These are phyloP conservation scores for Mycena alexandri DNA, from an alignment of 768 basidiomycete genomes.

Conservation along the genomic window DNA sequence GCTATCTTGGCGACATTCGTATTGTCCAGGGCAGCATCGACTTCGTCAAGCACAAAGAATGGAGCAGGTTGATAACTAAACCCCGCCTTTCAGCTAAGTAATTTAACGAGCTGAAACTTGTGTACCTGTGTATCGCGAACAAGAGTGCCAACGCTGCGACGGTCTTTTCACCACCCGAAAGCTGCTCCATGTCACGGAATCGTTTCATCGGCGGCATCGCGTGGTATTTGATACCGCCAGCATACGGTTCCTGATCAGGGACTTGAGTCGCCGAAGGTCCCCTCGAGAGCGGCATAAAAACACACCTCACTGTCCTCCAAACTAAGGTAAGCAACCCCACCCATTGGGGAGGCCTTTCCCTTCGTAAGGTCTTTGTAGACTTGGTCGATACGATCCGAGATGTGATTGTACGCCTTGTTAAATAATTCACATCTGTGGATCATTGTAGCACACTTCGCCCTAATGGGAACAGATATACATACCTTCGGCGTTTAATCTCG, in stretches of 20 bases:
- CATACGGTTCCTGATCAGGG: slow-evolving; percentile 49
- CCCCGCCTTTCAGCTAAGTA: neutral
- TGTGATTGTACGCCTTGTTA: slow-evolving; percentile 96
- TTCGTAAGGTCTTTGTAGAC: slow-evolving; percentile 99
- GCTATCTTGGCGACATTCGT: slow-evolving; percentile 98
- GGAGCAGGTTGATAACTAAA: slow-evolving; percentile 93
- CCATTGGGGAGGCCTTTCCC: slow-evolving; percentile 92
- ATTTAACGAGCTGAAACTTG: neutral
- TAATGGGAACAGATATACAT: slow-evolving; percentile 31
- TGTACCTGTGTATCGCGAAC: slow-evolving; percentile 95
- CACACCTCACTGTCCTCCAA: slow-evolving; percentile 95
- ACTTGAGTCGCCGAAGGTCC: neutral
- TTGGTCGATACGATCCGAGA: slow-evolving; percentile 92
- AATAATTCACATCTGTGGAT: slow-evolving; percentile 77
- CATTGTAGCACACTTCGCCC: neutral
- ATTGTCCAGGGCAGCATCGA: slow-evolving; percentile 97
- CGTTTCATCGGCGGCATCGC: slow-evolving; percentile 99
- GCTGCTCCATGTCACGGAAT: slow-evolving; percentile 98
- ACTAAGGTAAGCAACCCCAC: slow-evolving; percentile 96
- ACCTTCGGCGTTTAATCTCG: slow-evolving; percentile 88
- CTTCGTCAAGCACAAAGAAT: slow-evolving; percentile 98
- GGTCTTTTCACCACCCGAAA: slow-evolving; percentile 98
- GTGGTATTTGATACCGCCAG: slow-evolving; percentile 95
- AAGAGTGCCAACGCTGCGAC: slow-evolving; percentile 97
- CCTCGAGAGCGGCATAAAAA: neutral